A percentile compares a stretch with the other conserved stretches of the same genome.
phyloP scores from a whole-genome alignment of 2,329 filamentous ascomycete genomes.

The Drechslera avenae region DNA sequence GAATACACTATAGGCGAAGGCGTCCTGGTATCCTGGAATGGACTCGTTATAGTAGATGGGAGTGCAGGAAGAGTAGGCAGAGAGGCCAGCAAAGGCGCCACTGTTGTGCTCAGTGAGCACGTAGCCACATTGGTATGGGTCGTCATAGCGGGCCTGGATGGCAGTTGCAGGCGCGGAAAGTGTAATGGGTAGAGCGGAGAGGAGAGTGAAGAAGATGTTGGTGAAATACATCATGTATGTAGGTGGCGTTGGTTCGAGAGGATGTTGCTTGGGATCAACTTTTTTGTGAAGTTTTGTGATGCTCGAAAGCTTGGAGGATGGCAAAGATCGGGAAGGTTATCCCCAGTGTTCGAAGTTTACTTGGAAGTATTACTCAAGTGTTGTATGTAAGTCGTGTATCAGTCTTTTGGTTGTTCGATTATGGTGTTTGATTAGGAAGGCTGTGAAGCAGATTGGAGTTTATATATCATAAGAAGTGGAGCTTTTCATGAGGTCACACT shows the following conservation, averaged over 20 bases:
- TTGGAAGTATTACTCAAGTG: background rate
- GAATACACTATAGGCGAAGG: slow-evolving; percentile 13
- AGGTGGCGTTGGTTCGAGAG: background rate
- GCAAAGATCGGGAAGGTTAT: background rate
- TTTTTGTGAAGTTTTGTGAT: background rate
- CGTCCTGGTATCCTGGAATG: slow-evolving; percentile 11
- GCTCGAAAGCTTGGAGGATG: background rate
- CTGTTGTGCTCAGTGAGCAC: slow-evolving; percentile 18
- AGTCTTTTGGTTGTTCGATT: background rate
- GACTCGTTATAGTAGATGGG: slow-evolving; percentile 17
- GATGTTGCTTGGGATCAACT: background rate
- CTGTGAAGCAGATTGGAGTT: background rate
- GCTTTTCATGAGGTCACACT: slow-evolving; percentile 4
- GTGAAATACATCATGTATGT: background rate
- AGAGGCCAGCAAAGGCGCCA: slow-evolving; percentile 13
- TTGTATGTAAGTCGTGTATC: background rate
- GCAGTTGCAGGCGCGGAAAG: slow-evolving; percentile 2
- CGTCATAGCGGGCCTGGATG: background rate
- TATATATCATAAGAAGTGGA: slow-evolving; percentile 1
- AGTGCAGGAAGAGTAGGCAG: slow-evolving; percentile 6
- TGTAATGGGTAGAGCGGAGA: background rate
- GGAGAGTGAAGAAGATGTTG: background rate
- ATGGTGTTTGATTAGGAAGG: background rate
- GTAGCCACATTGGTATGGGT: slow-evolving; percentile 19
- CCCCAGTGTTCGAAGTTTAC: background rate